Conservation (phyloP, 345 rosid species). For the Raphanus raphanistrum region DNA sequence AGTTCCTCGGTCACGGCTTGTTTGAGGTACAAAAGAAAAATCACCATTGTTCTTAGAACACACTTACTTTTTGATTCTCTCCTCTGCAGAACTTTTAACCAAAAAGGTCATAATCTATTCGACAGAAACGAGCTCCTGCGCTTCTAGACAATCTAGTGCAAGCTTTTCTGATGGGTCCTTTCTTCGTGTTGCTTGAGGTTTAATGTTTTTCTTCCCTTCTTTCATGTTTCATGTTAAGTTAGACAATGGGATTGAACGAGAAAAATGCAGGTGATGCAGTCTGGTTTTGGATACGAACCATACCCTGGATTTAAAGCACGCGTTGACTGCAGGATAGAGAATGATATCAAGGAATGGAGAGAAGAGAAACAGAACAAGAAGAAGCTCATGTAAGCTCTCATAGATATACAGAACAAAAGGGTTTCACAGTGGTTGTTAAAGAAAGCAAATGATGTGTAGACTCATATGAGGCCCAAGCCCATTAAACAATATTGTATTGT, state of each 20-base stretch:
- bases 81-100: background rate
- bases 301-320: slow-evolving; percentile 63
- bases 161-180: slow-evolving; percentile 80
- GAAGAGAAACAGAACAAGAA: slow-evolving; percentile 46
- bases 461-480: slow-evolving; percentile 11
- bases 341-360: slow-evolving; percentile 56
- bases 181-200: slow-evolving; percentile 83
- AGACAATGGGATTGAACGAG: background rate
- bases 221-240: background rate
- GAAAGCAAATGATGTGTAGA: background rate
- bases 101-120: background rate
- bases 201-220: background rate
- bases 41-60: background rate
- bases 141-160: slow-evolving; percentile 67
- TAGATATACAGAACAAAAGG: background rate
- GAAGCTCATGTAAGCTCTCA: slow-evolving; percentile 11
- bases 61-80: background rate
- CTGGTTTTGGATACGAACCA: slow-evolving; percentile 61
- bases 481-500: background rate
- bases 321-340: slow-evolving; percentile 53
- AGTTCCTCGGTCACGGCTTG: slow-evolving; percentile 73
- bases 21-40: slow-evolving; percentile 55
- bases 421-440: background rate
- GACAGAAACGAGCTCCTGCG: slow-evolving; percentile 79
- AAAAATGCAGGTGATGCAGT: slow-evolving; percentile 54